phyloP scores from a whole-genome alignment of 768 basidiomycete genomes.

The Suillus bovinus region DNA sequence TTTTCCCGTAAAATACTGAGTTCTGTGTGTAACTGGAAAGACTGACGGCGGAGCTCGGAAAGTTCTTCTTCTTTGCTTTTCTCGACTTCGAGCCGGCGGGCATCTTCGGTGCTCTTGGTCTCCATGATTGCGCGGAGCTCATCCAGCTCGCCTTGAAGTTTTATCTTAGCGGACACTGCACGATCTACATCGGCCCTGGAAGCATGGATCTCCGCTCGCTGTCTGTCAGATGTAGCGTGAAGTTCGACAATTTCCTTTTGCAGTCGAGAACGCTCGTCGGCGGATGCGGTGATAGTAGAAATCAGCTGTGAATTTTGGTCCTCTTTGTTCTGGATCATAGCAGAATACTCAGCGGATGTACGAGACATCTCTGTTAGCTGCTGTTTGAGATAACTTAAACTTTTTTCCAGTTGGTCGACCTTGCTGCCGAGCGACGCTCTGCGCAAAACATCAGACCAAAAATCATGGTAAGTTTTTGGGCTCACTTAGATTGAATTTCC shows the following conservation, averaged over 20 bases:
- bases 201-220: slow-evolving; percentile 61
- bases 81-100: slow-evolving; percentile 78
- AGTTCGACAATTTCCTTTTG: slow-evolving; percentile 65
- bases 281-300: slow-evolving; percentile 53
- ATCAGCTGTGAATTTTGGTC: slow-evolving; percentile 59
- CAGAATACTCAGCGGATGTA: slow-evolving; percentile 73
- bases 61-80: slow-evolving; percentile 89
- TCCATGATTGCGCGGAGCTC: slow-evolving; percentile 81
- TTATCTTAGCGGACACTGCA: slow-evolving; percentile 45
- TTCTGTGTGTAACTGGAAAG: slow-evolving; percentile 60
- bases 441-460: slow-evolving; percentile 5
- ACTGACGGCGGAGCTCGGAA: slow-evolving; percentile 63
- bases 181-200: slow-evolving; percentile 57
- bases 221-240: slow-evolving; percentile 66
- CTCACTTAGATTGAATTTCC: slow-evolving; percentile 65
- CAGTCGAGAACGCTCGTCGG: slow-evolving; percentile 53
- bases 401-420: slow-evolving; percentile 61
- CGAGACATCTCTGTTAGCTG: slow-evolving; percentile 79
- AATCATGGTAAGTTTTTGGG: not conserved
- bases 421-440: slow-evolving; percentile 69
- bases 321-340: slow-evolving; percentile 76
- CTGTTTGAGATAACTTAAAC: slow-evolving; percentile 69
- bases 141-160: slow-evolving; percentile 82
- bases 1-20: slow-evolving; percentile 62
- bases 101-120: slow-evolving; percentile 86